Evolutionary conservation across 176 grass and related monocot species (phyloP), one percentile per base, ranked within the genome.

Genomic region (Zoysia pacifica): DNA sequence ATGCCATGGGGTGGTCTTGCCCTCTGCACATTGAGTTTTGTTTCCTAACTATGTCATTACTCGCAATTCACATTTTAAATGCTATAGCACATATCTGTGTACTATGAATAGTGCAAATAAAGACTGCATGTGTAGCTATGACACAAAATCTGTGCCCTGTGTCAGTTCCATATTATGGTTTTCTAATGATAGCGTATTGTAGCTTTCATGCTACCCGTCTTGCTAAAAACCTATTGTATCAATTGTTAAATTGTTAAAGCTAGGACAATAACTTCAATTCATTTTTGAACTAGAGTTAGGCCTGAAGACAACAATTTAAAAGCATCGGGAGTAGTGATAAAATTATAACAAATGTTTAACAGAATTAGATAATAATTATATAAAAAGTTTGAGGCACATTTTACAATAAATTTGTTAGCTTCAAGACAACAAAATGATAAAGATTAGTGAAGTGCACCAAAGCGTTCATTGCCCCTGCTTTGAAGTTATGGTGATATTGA

Each of bases 381-480:
- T 45, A 60, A 3, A 19, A 70, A 62, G 70, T 42, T n/a, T n/a
- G n/a, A n/a, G n/a, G n/a, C n/a, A n/a, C n/a, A n/a, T n/a, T 48
- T 39, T 20, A 74, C 9, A 53, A 3, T 12, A 81, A 53, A 63
- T 65, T 79, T 1, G 45, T 61, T 88, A 18, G 62, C 56, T 46
- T 37, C 13, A 58, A 65, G 48, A 35, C 42, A 20, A 42, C 11
- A 8, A 2, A 61, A 5, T 56, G 48, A 50, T 38, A 9, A 10
- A 83, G 19, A 20, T 62, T 55, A 62, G 43, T 11, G 6, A 72
- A n/a, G n/a, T 45, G 4, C 35, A 97, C 93, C 93, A 93, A 66
- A 70, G 91, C 82, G 45, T 97, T 97, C 89, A 97, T 91, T 36
- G 89, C 91, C 67, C 94, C 91, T 74, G 94, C 91, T 76, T 97